These are phyloP conservation scores for Calonectria pseudoturangicola DNA, from an alignment of 2,329 filamentous ascomycete species.

Conservation along the genomic window DNA sequence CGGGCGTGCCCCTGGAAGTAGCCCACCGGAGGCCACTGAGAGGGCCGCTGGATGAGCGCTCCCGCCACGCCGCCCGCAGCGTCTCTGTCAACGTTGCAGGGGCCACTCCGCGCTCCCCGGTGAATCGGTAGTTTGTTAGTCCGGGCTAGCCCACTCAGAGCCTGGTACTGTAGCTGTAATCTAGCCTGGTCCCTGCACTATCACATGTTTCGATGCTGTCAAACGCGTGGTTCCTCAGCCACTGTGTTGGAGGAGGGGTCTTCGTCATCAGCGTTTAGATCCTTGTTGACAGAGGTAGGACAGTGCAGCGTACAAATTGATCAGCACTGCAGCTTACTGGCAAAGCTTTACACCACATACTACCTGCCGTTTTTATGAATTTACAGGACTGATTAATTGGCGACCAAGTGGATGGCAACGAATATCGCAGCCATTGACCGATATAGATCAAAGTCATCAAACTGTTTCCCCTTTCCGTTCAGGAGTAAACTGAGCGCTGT, in stretches of 20 bases:
- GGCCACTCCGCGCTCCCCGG: constrained; percentile 14
- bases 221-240: constrained; percentile 38
- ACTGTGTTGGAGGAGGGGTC: constrained; percentile 27
- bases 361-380: not conserved
- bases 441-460: no score
- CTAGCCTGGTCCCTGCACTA: constrained; percentile 32
- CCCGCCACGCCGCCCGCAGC: constrained; percentile 11
- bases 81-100: constrained; percentile 15
- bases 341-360: not conserved
- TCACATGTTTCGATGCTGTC: constrained; percentile 39
- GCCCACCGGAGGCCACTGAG: constrained; percentile 14
- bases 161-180: constrained; percentile 1
- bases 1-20: constrained; percentile 37
- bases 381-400: not conserved
- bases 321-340: not conserved
- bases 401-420: not conserved
- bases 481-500: not conserved
- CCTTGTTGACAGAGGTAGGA: not conserved
- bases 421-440: not conserved
- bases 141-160: constrained; percentile 23
- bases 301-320: not conserved
- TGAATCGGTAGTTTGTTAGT: constrained; percentile 32
- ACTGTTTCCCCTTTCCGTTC: no score
- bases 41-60: constrained; percentile 23
- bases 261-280: not conserved